These are phyloP conservation scores for Primulina tabacum DNA, from an alignment of 257 asterid genomes.

Conservation along the genomic window DNA sequence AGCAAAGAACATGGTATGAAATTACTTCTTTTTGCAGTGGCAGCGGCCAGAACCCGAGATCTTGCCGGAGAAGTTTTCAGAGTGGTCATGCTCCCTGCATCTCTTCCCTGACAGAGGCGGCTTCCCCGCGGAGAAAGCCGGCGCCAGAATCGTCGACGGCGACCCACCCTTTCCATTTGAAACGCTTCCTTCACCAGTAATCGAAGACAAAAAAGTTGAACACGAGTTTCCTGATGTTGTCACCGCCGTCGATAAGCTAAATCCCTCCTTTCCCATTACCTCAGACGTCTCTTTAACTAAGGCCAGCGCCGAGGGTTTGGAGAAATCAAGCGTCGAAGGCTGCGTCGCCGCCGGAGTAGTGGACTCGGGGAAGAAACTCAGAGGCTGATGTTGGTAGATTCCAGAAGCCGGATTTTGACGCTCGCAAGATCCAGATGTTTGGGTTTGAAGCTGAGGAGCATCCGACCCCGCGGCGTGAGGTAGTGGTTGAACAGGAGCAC, in stretches of 20 bases:
- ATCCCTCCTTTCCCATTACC: constrained; percentile 29
- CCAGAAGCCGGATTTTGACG: constrained; percentile 22
- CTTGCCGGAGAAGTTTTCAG: constrained; percentile 52
- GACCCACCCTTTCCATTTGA: constrained; percentile 59
- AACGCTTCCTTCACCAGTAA: constrained; percentile 84
- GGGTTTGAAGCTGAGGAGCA: constrained; percentile 17
- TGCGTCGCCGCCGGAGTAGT: constrained; percentile 27
- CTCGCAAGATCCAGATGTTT: constrained; percentile 8
- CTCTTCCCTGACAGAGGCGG: constrained; percentile 63
- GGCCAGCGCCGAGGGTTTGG: constrained; percentile 30
- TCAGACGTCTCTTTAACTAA: constrained; percentile 25
- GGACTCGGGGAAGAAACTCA: constrained; percentile 34
- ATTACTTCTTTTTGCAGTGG: constrained; percentile 74
- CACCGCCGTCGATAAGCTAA: constrained; percentile 33
- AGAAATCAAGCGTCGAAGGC: constrained; percentile 52
- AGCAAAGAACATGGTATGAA: not conserved
- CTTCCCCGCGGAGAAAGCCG: constrained; percentile 45
- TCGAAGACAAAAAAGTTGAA: constrained; percentile 51
- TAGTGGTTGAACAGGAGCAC: constrained; percentile 49
- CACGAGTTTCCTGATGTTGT: constrained; percentile 38
- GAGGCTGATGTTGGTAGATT: constrained; percentile 26
- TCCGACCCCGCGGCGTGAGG: constrained; percentile 26
- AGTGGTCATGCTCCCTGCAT: constrained; percentile 66
- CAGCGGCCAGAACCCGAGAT: constrained; percentile 52
- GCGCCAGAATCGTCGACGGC: constrained; percentile 35